A percentile compares a stretch with the other conserved stretches of the same genome.
Evolutionary conservation across 2,329 filamentous ascomycete genomes (phyloP).

Genomic region (Exophiala viscosa): DNA sequence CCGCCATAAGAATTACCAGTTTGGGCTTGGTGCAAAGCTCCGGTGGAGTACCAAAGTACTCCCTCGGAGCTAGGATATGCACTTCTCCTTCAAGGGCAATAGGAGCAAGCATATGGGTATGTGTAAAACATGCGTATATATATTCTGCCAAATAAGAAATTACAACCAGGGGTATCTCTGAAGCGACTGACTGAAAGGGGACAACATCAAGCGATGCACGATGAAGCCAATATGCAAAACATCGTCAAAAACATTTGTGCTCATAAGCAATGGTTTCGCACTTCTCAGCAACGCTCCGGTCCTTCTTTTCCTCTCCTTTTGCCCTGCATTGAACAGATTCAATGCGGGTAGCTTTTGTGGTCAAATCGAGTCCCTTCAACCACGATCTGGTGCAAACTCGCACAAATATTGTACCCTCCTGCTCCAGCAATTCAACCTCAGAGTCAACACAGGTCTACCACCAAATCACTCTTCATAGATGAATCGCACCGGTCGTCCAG

Average conservation of each 20-base stretch:
- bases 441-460: neutral
- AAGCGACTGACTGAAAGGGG: constrained; percentile 1
- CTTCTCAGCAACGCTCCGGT: neutral
- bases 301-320: neutral
- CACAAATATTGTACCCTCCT: too few relatives aligned
- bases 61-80: too few relatives aligned
- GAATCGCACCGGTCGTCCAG: neutral
- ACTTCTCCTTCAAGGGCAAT: too few relatives aligned
- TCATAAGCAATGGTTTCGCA: neutral
- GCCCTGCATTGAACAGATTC: neutral
- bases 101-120: too few relatives aligned
- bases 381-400: too few relatives aligned
- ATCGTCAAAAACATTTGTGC: neutral
- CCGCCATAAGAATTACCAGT: too few relatives aligned
- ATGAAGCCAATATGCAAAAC: neutral
- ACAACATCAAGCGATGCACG: neutral
- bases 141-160: neutral
- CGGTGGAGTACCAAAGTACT: too few relatives aligned
- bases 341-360: too few relatives aligned
- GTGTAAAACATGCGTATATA: neutral
- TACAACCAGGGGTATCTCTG: constrained; percentile 4
- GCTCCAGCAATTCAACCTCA: too few relatives aligned
- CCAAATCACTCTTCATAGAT: neutral
- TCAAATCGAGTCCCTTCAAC: too few relatives aligned
- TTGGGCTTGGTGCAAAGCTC: too few relatives aligned